Evolutionary conservation across 371 early-diverging fungal species (phyloP).

Genomic region (Rhizopus stolonifer): DNA sequence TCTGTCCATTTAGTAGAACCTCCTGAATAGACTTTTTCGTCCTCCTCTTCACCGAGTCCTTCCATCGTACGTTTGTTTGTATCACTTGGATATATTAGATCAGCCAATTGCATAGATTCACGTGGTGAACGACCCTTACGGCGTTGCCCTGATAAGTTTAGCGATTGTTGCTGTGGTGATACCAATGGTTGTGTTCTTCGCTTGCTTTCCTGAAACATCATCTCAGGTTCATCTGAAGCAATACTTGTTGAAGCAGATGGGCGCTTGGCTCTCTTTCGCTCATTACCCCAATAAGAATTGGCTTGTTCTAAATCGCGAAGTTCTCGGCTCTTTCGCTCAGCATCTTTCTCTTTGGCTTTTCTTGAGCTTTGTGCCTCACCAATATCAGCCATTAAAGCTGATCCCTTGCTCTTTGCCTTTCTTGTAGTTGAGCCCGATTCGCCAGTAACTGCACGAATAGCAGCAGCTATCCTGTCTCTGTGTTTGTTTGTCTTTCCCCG

Average conservation of each 20-base stretch:
- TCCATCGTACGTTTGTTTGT: not conserved
- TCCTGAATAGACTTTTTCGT: constrained; percentile 22
- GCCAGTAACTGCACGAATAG: constrained; percentile 42
- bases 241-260: constrained; percentile 10
- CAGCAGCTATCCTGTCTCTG: constrained; percentile 44
- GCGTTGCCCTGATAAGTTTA: not conserved
- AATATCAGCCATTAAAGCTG: constrained; percentile 64
- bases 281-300: constrained; percentile 43
- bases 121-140: constrained; percentile 35
- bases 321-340: constrained; percentile 43
- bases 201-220: constrained; percentile 8
- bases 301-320: constrained; percentile 44
- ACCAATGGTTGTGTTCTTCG: not conserved
- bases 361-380: constrained; percentile 57
- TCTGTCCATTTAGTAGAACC: constrained; percentile 70
- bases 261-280: constrained; percentile 29
- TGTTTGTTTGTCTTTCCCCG: constrained; percentile 47
- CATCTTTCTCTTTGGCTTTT: constrained; percentile 49
- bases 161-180: not conserved
- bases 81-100: constrained; percentile 5
- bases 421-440: constrained; percentile 25
- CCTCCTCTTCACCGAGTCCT: constrained; percentile 23
- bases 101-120: constrained; percentile 4
- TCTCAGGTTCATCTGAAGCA: constrained; percentile 23
- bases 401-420: constrained; percentile 61